These are phyloP conservation scores for Clavaria fumosa DNA, from an alignment of 768 basidiomycete species.

Conservation along the genomic window DNA sequence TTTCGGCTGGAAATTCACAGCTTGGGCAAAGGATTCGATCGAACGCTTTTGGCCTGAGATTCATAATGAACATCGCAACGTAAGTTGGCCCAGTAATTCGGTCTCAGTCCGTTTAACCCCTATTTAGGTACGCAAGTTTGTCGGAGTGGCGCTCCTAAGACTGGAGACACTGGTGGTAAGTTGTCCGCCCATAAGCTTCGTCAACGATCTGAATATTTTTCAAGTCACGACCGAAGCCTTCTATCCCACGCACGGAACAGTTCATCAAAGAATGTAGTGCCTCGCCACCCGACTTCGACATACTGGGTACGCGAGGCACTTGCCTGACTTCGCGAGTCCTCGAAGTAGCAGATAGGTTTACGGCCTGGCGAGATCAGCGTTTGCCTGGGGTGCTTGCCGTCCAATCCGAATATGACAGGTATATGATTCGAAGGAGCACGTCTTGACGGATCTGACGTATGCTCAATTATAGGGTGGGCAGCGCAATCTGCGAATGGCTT, in stretches of 20 bases:
- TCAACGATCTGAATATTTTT: neutral
- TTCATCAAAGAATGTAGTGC: constrained; percentile 56
- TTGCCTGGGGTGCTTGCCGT: constrained; percentile 64
- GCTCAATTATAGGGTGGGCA: constrained; percentile 31
- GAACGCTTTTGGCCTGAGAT: constrained; percentile 58
- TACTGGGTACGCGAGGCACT: constrained; percentile 56
- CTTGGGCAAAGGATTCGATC: constrained; percentile 61
- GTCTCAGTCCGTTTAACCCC: constrained; percentile 4
- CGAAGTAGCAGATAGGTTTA: constrained; percentile 48
- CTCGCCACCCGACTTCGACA: constrained; percentile 41
- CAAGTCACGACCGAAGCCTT: constrained; percentile 55
- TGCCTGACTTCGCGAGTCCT: constrained; percentile 45
- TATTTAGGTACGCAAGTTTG: no score
- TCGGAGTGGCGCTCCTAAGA: no score
- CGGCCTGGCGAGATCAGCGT: constrained; percentile 54
- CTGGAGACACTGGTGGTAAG: no score
- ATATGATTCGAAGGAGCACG: constrained; percentile 15
- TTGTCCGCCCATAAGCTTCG: neutral
- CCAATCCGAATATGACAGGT: constrained; percentile 78
- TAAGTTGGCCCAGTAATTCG: constrained; percentile 16
- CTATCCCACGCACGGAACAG: constrained; percentile 40
- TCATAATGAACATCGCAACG: constrained; percentile 67
- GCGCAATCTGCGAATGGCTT: constrained; percentile 64
- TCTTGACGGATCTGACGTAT: neutral
- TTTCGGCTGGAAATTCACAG: constrained; percentile 63